Conservation (phyloP, 2,329 filamentous ascomycete species). For the Clonostachys rosea region DNA sequence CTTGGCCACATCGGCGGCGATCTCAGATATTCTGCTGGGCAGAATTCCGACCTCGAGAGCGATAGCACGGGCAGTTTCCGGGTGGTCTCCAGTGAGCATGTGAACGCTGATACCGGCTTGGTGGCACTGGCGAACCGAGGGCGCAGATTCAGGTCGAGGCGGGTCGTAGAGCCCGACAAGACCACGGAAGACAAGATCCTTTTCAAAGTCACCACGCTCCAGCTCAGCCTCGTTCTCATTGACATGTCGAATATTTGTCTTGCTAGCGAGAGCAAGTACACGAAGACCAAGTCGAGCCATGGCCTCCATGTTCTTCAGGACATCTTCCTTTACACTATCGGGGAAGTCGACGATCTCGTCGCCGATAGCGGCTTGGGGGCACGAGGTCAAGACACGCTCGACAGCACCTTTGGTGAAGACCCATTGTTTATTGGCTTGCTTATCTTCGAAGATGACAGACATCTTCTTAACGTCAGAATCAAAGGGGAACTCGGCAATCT, state of each 20-base stretch:
- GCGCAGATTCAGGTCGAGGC: slow-evolving; percentile 61
- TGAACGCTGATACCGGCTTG: slow-evolving; percentile 60
- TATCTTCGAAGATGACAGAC: slow-evolving; percentile 45
- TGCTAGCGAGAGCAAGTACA: slow-evolving; percentile 58
- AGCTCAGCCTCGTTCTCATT: slow-evolving; percentile 46
- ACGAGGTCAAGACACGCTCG: slow-evolving; percentile 62
- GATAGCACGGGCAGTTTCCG: slow-evolving; percentile 60
- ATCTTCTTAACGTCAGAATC: slow-evolving; percentile 55
- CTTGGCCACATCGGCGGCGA: slow-evolving; percentile 49
- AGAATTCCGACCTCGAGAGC: slow-evolving; percentile 61
- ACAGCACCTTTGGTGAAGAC: slow-evolving; percentile 61
- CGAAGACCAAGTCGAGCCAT: slow-evolving; percentile 63
- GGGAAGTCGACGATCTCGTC: slow-evolving; percentile 40
- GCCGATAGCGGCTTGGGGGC: slow-evolving; percentile 40
- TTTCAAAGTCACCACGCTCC: slow-evolving; percentile 51
- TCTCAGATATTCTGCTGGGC: slow-evolving; percentile 38
- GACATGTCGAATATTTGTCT: slow-evolving; percentile 11
- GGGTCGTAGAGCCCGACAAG: slow-evolving; percentile 71
- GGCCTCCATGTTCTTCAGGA: slow-evolving; percentile 65
- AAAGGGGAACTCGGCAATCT: slow-evolving; percentile 50
- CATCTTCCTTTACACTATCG: slow-evolving; percentile 46
- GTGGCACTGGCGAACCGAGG: slow-evolving; percentile 52
- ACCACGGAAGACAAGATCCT: slow-evolving; percentile 60
- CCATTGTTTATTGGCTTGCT: slow-evolving; percentile 18
- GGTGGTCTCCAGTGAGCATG: slow-evolving; percentile 69